Percentiles rank a stretch among this genome's conserved stretches.
phyloP scores from a whole-genome alignment of 495 filamentous ascomycete genomes.

The Neurospora sp. region DNA sequence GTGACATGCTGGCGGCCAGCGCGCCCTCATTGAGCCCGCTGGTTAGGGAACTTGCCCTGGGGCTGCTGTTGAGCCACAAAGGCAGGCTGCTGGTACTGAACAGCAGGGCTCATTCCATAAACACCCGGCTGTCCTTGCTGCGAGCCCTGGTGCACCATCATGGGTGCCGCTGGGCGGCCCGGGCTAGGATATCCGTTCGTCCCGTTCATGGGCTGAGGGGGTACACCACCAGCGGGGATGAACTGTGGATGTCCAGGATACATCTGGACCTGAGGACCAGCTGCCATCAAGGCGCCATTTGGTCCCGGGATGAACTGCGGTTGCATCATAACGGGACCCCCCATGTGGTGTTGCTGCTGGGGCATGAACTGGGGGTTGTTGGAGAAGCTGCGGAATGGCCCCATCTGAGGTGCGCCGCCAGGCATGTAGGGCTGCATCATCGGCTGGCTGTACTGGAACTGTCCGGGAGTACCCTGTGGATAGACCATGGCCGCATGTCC shows the following conservation, averaged over 20 bases:
- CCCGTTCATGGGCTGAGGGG: constrained; percentile 48
- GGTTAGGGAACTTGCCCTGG: constrained; percentile 51
- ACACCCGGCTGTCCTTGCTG: constrained; percentile 60
- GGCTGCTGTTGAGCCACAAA: constrained; percentile 49
- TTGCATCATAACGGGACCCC: constrained; percentile 70
- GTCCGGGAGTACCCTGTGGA: constrained; percentile 54
- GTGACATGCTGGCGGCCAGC: background rate
- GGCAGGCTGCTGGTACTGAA: constrained; percentile 57
- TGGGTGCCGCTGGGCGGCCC: constrained; percentile 65
- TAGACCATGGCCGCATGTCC: constrained; percentile 60
- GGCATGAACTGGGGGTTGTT: constrained; percentile 57
- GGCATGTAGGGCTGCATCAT: constrained; percentile 62
- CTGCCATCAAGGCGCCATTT: constrained; percentile 45
- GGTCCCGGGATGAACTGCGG: constrained; percentile 48
- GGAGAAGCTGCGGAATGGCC: constrained; percentile 41
- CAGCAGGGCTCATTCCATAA: constrained; percentile 55
- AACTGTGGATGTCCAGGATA: constrained; percentile 54
- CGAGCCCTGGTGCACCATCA: constrained; percentile 63
- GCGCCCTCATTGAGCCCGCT: constrained; percentile 22
- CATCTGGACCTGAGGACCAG: constrained; percentile 61
- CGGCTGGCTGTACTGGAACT: constrained; percentile 62
- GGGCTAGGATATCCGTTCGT: constrained; percentile 80
- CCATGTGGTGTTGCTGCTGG: constrained; percentile 53
- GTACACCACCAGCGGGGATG: constrained; percentile 51
- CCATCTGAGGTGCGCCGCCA: constrained; percentile 51